Evolutionary conservation across 495 filamentous ascomycete species (phyloP).

Genomic region (Sordaria brevicollis): DNA sequence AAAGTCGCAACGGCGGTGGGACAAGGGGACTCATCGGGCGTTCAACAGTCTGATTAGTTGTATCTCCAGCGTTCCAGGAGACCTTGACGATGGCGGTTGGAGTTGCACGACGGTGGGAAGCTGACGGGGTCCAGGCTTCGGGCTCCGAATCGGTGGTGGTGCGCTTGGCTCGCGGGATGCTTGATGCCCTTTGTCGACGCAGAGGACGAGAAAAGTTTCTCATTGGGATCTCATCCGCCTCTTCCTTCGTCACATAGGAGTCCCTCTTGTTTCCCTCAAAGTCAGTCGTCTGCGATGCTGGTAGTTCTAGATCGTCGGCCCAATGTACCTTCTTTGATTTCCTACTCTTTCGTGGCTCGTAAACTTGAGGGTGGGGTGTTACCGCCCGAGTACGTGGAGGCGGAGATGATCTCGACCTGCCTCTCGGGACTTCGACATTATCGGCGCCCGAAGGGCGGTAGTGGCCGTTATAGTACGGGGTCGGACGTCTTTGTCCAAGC

Average conservation of each 20-base stretch:
- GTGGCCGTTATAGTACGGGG: background rate
- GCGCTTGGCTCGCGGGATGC: background rate
- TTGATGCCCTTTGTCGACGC: background rate
- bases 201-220: background rate
- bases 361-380: background rate
- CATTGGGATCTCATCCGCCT: background rate
- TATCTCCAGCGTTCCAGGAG: no score
- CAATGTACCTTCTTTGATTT: background rate
- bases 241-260: fast-evolving
- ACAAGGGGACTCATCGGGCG: background rate
- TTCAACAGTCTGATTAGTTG: background rate
- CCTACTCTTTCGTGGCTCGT: fast-evolving
- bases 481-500: background rate
- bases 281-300: background rate
- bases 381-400: background rate
- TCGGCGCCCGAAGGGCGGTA: background rate
- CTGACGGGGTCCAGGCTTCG: background rate
- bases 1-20: background rate
- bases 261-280: background rate
- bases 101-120: background rate
- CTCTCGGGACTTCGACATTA: background rate
- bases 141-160: no score
- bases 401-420: background rate
- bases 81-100: background rate
- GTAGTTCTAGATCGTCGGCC: background rate